Evolutionary conservation across 257 asterid species (phyloP), one percentile per base, ranked within the genome.

Genomic region (Oldenlandia corymbosa): DNA sequence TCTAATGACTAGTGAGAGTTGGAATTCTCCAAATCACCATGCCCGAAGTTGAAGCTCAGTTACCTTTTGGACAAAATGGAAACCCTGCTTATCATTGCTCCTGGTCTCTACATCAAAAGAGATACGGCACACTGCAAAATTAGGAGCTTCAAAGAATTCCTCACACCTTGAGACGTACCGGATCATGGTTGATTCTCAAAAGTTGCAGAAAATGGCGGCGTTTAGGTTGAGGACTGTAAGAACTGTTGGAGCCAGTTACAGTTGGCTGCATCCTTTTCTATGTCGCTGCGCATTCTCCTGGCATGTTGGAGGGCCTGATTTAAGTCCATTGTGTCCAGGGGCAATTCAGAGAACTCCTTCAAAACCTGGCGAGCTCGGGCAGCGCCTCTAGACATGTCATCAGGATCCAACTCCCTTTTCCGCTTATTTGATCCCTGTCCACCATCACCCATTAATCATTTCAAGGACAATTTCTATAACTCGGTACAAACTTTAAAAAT

Each of bases 221-320:
- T 34, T 26, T 5, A n/a, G n/a, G n/a, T 56, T 27, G 30, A 51
- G 9, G 55, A 26, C 64, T 59, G 62, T 62, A 92, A 68, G 73
- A 92, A 89, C 53, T 87, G 93, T 78, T 85, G 95, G 71, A 89
- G 97, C 97, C 97, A 92, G 58, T 41, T 55, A 58, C 77, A 68
- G 73, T 78, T 66, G 11, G 54, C 79, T 7, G 96, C 86, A 71
- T 92, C 91, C 76, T 77, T 89, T 76, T 81, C 86, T 76, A 92
- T 74, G 23, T 76, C 86, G n/a, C 72, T 83, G 68, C 66, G 90
- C 79, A 89, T 64, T 67, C 80, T 73, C 20, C 73, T 63, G 39
- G 85, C 81, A 10, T 73, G 75, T 78, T 84, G 66, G 32, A 85
- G 62, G 16, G 85, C 91, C 70, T 79, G 77, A 51, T 80, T 69